A percentile compares a stretch with the other conserved stretches of the same genome.
Conservation (phyloP, 78 protist genomes). For the Dictyostelium capitatum region DNA sequence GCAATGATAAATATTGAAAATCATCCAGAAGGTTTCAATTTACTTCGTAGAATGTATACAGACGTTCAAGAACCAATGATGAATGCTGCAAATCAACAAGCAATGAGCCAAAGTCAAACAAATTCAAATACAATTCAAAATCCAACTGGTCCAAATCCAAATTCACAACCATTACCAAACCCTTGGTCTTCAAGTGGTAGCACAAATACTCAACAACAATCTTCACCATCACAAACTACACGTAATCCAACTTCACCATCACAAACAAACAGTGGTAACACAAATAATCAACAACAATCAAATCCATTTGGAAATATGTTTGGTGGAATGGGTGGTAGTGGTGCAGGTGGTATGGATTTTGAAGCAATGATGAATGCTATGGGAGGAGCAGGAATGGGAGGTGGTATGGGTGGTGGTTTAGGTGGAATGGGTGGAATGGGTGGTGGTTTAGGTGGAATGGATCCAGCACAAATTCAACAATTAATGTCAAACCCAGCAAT, state of each 20-base stretch:
- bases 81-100: slow-evolving; percentile 72
- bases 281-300: not conserved
- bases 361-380: not conserved
- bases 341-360: not conserved
- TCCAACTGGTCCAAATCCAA: slow-evolving; percentile 67
- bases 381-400: slow-evolving; percentile 81
- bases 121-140: slow-evolving; percentile 8
- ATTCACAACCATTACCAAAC: slow-evolving; percentile 88
- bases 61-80: slow-evolving; percentile 90
- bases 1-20: slow-evolving; percentile 93
- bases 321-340: not conserved
- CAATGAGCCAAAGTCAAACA: slow-evolving; percentile 79
- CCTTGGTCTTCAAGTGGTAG: slow-evolving; percentile 82
- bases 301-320: slow-evolving; percentile 34
- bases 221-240: not conserved
- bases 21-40: slow-evolving; percentile 93
- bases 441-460: slow-evolving; percentile 25
- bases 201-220: slow-evolving; percentile 13
- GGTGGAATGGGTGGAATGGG: slow-evolving; percentile 91
- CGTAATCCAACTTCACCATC: slow-evolving; percentile 7
- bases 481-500: slow-evolving; percentile 87
- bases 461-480: slow-evolving; percentile 38
- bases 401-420: slow-evolving; percentile 90
- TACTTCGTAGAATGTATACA: slow-evolving; percentile 89
- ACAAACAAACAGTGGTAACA: not conserved